Evolutionary conservation across 1,139 yeast genomes (phyloP).

Genomic region (Suhomyces chickasaworum): DNA sequence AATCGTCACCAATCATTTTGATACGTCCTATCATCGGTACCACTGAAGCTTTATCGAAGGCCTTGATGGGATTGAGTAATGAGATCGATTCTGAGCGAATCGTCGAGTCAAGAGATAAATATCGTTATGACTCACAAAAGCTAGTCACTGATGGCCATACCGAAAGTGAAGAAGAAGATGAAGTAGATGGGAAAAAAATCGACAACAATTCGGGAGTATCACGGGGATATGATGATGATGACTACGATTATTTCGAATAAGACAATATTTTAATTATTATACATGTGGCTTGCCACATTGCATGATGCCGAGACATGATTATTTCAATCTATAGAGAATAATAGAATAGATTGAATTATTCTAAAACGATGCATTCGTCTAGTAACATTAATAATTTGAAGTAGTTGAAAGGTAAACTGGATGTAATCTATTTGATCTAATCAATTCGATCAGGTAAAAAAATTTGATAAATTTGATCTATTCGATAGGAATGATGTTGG

Average conservation of each 20-base stretch:
- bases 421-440: too few species aligned
- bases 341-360: background rate
- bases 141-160: constrained; percentile 1
- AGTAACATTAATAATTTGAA: background rate
- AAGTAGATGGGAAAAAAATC: background rate
- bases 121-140: constrained; percentile 12
- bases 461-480: background rate
- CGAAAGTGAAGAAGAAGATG: constrained; percentile 11
- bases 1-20: constrained; percentile 77
- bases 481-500: constrained; percentile 9
- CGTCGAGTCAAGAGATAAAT: constrained; percentile 39
- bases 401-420: too few species aligned
- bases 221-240: constrained; percentile 3
- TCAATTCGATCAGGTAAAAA: too few species aligned
- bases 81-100: constrained; percentile 65
- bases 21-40: constrained; percentile 90
- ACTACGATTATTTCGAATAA: constrained; percentile 10
- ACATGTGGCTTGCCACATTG: background rate
- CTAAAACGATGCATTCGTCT: background rate
- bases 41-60: constrained; percentile 82
- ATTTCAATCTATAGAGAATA: background rate
- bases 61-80: constrained; percentile 82
- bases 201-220: background rate
- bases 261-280: background rate
- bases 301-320: background rate